Conservation (phyloP, 164 flowering plant genomes). For the Cinnamomum micranthum region DNA sequence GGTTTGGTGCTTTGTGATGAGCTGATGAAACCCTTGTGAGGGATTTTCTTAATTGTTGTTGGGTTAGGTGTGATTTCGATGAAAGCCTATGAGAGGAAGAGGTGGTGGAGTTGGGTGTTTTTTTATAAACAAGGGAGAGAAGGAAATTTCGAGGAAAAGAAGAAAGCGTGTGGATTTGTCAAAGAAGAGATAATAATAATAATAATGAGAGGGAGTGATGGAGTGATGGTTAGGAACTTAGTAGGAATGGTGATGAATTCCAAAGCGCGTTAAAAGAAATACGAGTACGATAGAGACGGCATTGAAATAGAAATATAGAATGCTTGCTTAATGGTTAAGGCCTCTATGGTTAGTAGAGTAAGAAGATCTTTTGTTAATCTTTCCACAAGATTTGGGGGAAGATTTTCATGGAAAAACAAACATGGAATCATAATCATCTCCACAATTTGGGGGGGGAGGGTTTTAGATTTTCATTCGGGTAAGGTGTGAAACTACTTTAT, state of each 20-base stretch:
- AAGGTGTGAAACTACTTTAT: too few species aligned
- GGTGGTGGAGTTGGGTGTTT: not conserved
- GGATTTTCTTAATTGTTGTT: not conserved
- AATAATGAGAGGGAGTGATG: not conserved
- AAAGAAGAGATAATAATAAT: slow-evolving; percentile 6
- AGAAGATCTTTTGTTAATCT: too few species aligned
- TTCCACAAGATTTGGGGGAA: too few species aligned
- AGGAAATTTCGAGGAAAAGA: slow-evolving; percentile 39
- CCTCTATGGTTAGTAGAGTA: too few species aligned
- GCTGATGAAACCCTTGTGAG: not conserved
- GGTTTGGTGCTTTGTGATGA: not conserved
- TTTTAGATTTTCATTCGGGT: too few species aligned
- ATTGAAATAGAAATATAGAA: too few species aligned
- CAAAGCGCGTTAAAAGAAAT: not conserved
- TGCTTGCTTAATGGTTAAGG: too few species aligned
- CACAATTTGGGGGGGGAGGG: too few species aligned
- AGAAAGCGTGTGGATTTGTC: slow-evolving; percentile 50
- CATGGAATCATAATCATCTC: too few species aligned
- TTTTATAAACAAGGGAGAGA: not conserved
- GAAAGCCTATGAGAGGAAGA: not conserved
- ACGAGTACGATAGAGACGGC: too few species aligned
- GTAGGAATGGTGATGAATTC: not conserved
- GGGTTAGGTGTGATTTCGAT: not conserved
- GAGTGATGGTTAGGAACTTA: not conserved
- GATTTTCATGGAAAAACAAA: too few species aligned